These are phyloP conservation scores for Cryptococcus sp. DNA, from an alignment of 1,284 basidiomycete species.

Conservation along the genomic window DNA sequence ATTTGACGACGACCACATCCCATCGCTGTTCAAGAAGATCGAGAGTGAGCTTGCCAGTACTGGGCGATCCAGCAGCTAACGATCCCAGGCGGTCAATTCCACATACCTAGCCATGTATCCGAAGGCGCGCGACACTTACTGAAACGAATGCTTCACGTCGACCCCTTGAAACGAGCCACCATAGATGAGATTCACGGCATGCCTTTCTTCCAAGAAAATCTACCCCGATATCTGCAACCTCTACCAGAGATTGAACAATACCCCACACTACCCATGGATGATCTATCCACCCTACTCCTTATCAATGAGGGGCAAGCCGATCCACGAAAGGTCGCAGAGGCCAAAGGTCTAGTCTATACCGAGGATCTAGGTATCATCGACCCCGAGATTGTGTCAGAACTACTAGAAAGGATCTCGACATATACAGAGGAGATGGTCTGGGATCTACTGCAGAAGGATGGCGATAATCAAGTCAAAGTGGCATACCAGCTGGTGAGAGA, in stretches of 20 bases:
- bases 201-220: conserved; percentile 78
- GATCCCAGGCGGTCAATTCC: conserved; percentile 69
- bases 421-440: conserved; percentile 79
- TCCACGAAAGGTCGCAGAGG: conserved; percentile 40
- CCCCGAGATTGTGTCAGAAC: conserved; percentile 78
- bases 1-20: conserved; percentile 93
- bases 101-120: conserved; percentile 72
- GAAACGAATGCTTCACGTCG: conserved; percentile 79
- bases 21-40: conserved; percentile 85
- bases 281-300: conserved; percentile 35
- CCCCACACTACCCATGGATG: conserved; percentile 41
- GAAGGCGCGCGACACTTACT: conserved; percentile 72
- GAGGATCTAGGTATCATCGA: conserved; percentile 76
- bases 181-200: conserved; percentile 82
- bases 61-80: background rate
- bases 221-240: conserved; percentile 81
- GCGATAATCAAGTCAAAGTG: conserved; percentile 93
- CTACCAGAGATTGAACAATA: conserved; percentile 57
- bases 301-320: conserved; percentile 42
- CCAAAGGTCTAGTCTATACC: conserved; percentile 46
- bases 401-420: conserved; percentile 68
- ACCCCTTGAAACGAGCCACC: conserved; percentile 87
- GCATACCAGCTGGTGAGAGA: conserved; percentile 92
- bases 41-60: conserved; percentile 57
- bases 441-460: conserved; percentile 73